Evolutionary conservation across 2,329 filamentous ascomycete species (phyloP), one percentile per base, ranked within the genome.

Genomic region (Stachybotrys echinatus): DNA sequence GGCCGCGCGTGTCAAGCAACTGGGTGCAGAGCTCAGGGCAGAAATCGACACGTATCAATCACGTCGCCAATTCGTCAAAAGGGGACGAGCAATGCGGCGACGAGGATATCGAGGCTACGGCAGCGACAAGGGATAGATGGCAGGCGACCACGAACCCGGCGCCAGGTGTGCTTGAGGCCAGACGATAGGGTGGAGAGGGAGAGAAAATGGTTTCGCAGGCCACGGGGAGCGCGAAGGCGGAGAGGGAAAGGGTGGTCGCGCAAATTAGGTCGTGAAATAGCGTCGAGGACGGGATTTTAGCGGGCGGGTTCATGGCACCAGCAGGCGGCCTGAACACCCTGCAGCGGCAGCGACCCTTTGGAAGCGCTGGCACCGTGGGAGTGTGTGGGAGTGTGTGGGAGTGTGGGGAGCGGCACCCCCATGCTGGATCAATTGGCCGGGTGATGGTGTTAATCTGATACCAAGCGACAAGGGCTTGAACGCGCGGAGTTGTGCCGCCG

Each of bases 251-350:
- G 27, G 37, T 31, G 38, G 58, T 60, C 60, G 60, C 60, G 60
- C 60, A 62, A 62, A 62, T 62, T 62, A 62, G 53, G 54, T 58
- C 53, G 53, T 58, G 50, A 53, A 48, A 62, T 60, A 61, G 60
- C 60, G 60, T 58, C 51, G 54, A 59, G 55, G 55, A 52, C 34
- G 5, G 27, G 27, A 34, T 58, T 58, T 59, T 59, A 54, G 56
- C 49, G 55, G 57, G 45, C 31, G 38, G 27, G 45, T 55, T 20
- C 19, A 7, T n/a, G 18, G 27, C 10, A 34, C 27, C 38, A 40
- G 38, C 38, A n/a, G 38, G 38, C 19, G 38, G 17, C 19, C 19
- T n/a, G n/a, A 40, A 8, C 19, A 20, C 38, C 3, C 10, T 40
- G 38, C 6, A 40, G 38, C 38, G 38, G 38, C 12, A 40, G 38